phyloP scores from a whole-genome alignment of 2,329 filamentous ascomycete genomes.

The Grosmannia huntii region DNA sequence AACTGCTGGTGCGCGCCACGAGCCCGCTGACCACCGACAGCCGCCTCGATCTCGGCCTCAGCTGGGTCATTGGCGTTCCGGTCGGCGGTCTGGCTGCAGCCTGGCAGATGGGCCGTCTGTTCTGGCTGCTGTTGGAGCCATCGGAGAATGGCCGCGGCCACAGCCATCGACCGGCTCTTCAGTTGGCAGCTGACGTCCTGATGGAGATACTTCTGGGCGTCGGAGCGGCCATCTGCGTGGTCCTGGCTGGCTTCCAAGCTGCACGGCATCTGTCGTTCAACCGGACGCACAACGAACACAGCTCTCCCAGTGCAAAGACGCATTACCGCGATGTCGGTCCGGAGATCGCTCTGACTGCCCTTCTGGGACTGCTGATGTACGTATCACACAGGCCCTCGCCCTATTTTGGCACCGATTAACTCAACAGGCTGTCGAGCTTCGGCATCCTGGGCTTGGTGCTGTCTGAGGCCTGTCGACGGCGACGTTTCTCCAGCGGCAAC shows the following conservation, averaged over 20 bases:
- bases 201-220: constrained; percentile 5
- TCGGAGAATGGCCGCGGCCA: not conserved
- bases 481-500: not conserved
- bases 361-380: constrained; percentile 6
- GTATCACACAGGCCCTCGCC: not conserved
- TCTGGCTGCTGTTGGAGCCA: not conserved
- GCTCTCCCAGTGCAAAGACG: too few relatives aligned
- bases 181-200: constrained; percentile 2
- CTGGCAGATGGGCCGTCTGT: constrained; percentile 7
- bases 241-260: constrained; percentile 11
- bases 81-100: constrained; percentile 3
- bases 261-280: constrained; percentile 9
- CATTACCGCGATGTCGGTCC: constrained; percentile 8
- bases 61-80: constrained; percentile 8
- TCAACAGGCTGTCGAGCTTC: constrained; percentile 4
- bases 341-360: not conserved
- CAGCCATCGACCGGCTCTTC: not conserved
- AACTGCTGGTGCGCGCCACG: constrained; percentile 2
- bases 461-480: constrained; percentile 1
- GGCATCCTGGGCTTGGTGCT: constrained; percentile 1
- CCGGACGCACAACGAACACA: not conserved
- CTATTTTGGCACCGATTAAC: not conserved
- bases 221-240: constrained; percentile 7
- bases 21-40: not conserved
- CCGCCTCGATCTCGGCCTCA: constrained; percentile 6